Conservation (phyloP, 495 filamentous ascomycete species). For the Tuber borchii region DNA sequence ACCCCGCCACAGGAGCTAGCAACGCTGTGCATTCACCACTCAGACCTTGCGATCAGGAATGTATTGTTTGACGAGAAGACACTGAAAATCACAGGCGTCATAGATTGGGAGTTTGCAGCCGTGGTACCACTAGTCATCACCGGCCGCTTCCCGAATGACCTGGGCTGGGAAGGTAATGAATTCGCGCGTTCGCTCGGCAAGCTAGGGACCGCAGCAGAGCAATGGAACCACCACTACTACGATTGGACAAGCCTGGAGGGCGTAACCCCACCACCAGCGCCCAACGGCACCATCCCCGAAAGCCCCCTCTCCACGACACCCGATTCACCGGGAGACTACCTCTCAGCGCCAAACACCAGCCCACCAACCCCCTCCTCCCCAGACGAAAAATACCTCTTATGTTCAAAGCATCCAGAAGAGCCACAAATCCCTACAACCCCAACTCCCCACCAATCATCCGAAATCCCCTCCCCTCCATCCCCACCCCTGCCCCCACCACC, state of each 20-base stretch:
- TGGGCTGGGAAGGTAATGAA: conserved; percentile 42
- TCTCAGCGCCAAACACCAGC: conserved; percentile 23
- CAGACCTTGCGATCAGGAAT: conserved; percentile 40
- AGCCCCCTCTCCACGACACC: background rate
- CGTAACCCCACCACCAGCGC: conserved; percentile 30
- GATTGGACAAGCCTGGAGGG: conserved; percentile 41
- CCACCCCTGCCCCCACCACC: conserved; percentile 39
- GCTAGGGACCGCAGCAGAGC: conserved; percentile 31
- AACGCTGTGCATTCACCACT: conserved; percentile 42
- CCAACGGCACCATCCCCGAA: conserved; percentile 8
- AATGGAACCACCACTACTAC: conserved; percentile 41
- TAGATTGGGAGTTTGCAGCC: conserved; percentile 42
- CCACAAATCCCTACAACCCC: background rate
- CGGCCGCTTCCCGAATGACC: conserved; percentile 40
- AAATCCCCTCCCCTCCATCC: conserved; percentile 35
- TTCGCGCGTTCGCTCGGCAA: conserved; percentile 40
- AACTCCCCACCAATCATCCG: background rate
- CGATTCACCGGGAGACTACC: conserved; percentile 13
- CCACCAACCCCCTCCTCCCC: conserved; percentile 15
- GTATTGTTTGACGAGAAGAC: conserved; percentile 42
- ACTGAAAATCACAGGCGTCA: conserved; percentile 42
- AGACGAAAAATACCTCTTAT: conserved; percentile 10
- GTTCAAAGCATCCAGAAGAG: background rate
- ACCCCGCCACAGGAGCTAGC: conserved; percentile 37
- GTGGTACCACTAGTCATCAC: conserved; percentile 39